Evolutionary conservation across 495 filamentous ascomycete genomes (phyloP), one percentile per base, ranked within the genome.

Genomic region (Thermothielavioides terrestris): DNA sequence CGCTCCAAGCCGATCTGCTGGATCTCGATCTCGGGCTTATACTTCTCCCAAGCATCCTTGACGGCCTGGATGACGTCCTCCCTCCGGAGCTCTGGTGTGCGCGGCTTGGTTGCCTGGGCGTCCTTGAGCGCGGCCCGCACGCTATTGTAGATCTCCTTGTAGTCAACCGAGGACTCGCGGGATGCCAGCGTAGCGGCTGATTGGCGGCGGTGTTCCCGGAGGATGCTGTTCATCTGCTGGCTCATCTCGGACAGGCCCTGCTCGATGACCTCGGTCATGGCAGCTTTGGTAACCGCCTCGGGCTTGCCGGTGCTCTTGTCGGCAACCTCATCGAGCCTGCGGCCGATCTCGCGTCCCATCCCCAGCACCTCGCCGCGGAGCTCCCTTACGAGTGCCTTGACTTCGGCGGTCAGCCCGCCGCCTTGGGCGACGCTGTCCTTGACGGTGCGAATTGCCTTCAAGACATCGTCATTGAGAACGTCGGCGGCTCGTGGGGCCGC

Each of bases 291-390:
- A 2, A 74, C 70, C 6, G 71, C 67, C 4, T 77, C 69, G 40
- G 75, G 69, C 31, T 75, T 76, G 42, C 72, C 71, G 22, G 64
- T 8, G 36, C 70, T 66, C 17, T 72, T 71, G 25, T 80, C 77
- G 48, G 56, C 58, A 2, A 76, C 72, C 36, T 86, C 77, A 46
- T 95, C 88, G 2, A 96, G 72, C 59, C 85, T 82, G n/a, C 85
- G 79, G 25, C 83, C 88, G 23, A 96, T 76, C 55, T 95, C 83
- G 48, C 89, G 74, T 5, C 89, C 88, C 91, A 96, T 95, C 4
- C 87, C 89, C 2, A 96, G 77, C 7, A 97, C 89, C 59, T 97
- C 90, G 11, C 89, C 87, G 15, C 90, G 83, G 31, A 98, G 73
- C 55, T 96, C 90, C 34, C 88, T 82, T 11, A 95, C 84, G 14